Conservation (phyloP, 2,329 filamentous ascomycete genomes). For the Rutstroemia sp. region DNA sequence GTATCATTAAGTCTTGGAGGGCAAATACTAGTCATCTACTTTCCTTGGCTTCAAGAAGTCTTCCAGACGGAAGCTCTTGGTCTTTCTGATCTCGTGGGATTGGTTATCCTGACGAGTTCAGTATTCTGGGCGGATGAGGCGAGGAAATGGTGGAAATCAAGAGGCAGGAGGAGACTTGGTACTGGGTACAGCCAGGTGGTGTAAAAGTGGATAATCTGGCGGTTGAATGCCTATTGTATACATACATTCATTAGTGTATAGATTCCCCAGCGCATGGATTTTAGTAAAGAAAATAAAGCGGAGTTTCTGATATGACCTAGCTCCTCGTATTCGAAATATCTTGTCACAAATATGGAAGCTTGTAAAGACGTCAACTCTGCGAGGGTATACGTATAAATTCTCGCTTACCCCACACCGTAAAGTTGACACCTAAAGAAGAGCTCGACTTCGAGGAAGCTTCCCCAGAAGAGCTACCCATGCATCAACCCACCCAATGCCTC, state of each 20-base stretch:
- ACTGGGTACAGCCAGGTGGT: slow-evolving; percentile 60
- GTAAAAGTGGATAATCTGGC: slow-evolving; percentile 29
- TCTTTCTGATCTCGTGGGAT: slow-evolving; percentile 62
- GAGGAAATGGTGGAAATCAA: slow-evolving; percentile 68
- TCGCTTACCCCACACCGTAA: slow-evolving; percentile 18
- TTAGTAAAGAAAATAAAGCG: slow-evolving; percentile 3
- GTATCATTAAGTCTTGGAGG: slow-evolving; percentile 78
- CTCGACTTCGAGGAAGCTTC: slow-evolving; percentile 8
- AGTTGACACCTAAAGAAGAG: slow-evolving; percentile 12
- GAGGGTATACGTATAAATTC: slow-evolving; percentile 9
- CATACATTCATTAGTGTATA: slow-evolving; percentile 10
- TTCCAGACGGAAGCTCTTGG: slow-evolving; percentile 91
- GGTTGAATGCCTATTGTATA: slow-evolving; percentile 9
- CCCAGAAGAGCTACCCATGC: slow-evolving; percentile 23
- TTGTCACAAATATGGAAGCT: no score
- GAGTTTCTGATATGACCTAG: not conserved
- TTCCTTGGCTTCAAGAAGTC: slow-evolving; percentile 85
- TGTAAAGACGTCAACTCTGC: not conserved
- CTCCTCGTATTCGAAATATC: not conserved
- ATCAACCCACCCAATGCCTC: slow-evolving; percentile 30
- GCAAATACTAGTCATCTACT: slow-evolving; percentile 87
- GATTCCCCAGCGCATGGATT: slow-evolving; percentile 6
- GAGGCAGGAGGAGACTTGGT: slow-evolving; percentile 47
- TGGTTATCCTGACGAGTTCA: slow-evolving; percentile 71
- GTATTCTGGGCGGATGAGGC: slow-evolving; percentile 95